Conservation (phyloP, 805 yeast species). For the Jamesozyma piceae region DNA sequence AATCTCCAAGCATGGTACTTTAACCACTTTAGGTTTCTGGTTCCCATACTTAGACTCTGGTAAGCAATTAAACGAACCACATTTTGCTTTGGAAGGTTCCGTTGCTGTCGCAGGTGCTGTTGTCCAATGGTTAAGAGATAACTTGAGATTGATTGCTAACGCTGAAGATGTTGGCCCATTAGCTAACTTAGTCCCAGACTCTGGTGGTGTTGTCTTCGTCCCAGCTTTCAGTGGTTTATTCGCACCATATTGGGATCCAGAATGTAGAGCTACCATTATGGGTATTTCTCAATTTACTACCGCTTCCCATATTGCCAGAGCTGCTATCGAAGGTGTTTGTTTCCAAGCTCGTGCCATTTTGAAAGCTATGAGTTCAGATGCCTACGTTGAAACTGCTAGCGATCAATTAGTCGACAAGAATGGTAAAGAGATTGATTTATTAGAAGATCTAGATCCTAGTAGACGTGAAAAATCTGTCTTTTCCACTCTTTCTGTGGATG, state of each 20-base stretch:
- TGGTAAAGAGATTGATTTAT: conserved; percentile 6
- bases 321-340: conserved; percentile 91
- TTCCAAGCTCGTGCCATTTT: conserved; percentile 87
- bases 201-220: conserved; percentile 89
- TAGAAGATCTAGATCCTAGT: conserved; percentile 7
- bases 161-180: conserved; percentile 86
- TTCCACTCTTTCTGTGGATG: conserved; percentile 69
- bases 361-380: conserved; percentile 81
- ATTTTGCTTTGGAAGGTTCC: conserved; percentile 88
- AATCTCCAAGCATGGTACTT: conserved; percentile 67
- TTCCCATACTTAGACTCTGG: conserved; percentile 49
- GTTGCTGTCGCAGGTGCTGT: conserved; percentile 93
- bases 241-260: conserved; percentile 94
- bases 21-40: conserved; percentile 88
- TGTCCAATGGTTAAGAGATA: conserved; percentile 90
- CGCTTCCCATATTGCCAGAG: conserved; percentile 86
- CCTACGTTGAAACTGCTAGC: conserved; percentile 38
- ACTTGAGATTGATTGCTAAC: conserved; percentile 67
- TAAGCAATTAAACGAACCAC: conserved; percentile 41
- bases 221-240: conserved; percentile 91
- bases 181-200: conserved; percentile 68
- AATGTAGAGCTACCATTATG: conserved; percentile 84
- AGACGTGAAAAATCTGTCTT: conserved; percentile 41
- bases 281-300: conserved; percentile 90
- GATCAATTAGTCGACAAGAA: not conserved